Evolutionary conservation across 176 grass and related monocot genomes (phyloP).

Genomic region (Oryza glaberrima): DNA sequence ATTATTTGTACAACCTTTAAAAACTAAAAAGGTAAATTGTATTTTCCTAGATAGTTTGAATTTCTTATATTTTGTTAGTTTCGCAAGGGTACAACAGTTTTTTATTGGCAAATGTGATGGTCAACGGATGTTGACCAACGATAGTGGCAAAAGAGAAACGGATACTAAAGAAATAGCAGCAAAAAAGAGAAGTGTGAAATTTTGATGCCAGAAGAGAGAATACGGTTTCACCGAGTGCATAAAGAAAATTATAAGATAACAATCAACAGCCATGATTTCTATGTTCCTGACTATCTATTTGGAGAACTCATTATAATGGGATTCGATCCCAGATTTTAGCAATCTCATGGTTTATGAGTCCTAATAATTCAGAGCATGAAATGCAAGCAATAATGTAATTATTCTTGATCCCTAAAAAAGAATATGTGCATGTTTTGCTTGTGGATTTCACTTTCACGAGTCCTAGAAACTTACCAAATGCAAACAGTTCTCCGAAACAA

Average conservation of each 20-base stretch:
- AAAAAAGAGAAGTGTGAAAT: no score
- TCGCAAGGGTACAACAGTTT: no score
- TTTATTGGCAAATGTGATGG: no score
- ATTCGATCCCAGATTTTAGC: neutral
- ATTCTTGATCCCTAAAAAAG: neutral
- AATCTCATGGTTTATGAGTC: neutral
- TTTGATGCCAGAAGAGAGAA: no score
- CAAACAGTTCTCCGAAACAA: conserved; percentile 95
- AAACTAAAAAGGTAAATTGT: no score
- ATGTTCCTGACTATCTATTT: neutral
- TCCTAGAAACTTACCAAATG: conserved; percentile 72
- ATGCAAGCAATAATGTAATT: neutral
- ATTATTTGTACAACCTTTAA: no score
- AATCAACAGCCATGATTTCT: conserved; percentile 20
- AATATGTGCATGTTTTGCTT: conserved; percentile 6
- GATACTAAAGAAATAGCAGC: no score
- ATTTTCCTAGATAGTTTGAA: no score
- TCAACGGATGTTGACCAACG: no score
- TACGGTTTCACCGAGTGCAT: neutral
- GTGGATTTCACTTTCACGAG: conserved; percentile 4
- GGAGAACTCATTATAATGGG: conserved; percentile 7
- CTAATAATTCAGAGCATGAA: neutral
- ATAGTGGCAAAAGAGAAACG: no score
- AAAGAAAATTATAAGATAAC: neutral
- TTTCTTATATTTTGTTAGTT: no score